Evolutionary conservation across 441 rosid species (phyloP), one percentile per base, ranked within the genome.

Genomic region (Breynia disticha): DNA sequence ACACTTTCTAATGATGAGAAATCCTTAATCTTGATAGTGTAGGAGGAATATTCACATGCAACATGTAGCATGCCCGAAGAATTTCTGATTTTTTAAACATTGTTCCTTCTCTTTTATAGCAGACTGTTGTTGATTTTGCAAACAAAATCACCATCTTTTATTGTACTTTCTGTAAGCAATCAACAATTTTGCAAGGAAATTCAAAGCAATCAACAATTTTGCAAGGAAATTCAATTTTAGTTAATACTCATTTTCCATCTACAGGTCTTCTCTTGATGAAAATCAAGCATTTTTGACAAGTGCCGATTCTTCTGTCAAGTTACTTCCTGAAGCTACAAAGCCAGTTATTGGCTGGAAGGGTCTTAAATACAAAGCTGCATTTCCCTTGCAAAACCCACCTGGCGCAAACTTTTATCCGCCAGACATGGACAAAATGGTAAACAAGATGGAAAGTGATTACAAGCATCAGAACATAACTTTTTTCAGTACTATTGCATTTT

Each of bases 401-500:
- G 88, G 95, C 60, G 95, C 95, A 46, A 93, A 88, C 75, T 93
- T 88, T 62, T 88, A 93, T 63, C 97, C 97, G 56, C 81, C 95
- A 11, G 98, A 93, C 67, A 84, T 93, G 98, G 90, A 88, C 54
- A 88, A 88, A 80, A 58, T 0, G 95, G 98, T 93, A 81, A 11
- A 42, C 46, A 39, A 53, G 50, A 19, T 52, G 51, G 14, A 18
- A 59, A 12, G 59, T 48, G 19, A 51, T 41, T 14, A 22, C 59
- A 11, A 49, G 38, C 42, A 48, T 39, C 17, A 19, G 47, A 43
- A 18, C 32, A 7, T 19, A 12, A 12, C n/a, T n/a, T 2, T 52
- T 52, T 22, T 47, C 50, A 47, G 8, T 47, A 16, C 18, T 11
- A 47, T 4, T 16, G 8, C 35, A 9, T 28, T 28, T 4, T 4